phyloP scores from a whole-genome alignment of 2,329 filamentous ascomycete species.

The Verticillium dahliae region DNA sequence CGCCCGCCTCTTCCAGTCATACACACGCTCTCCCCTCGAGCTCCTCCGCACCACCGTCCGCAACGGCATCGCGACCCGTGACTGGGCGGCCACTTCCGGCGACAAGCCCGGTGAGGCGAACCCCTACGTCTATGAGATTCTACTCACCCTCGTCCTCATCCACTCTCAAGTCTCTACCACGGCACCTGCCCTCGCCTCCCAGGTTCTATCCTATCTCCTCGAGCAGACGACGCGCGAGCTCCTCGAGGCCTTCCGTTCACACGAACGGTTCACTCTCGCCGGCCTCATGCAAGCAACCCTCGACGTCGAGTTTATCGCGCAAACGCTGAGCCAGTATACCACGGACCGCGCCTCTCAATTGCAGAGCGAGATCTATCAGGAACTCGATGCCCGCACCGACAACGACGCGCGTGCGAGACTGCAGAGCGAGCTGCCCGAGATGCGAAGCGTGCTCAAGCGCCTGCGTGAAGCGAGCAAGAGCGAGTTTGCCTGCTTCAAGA shows the following conservation, averaged over 20 bases:
- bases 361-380: constrained; percentile 87
- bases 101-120: constrained; percentile 66
- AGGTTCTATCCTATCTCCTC: constrained; percentile 80
- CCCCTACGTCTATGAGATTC: constrained; percentile 82
- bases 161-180: constrained; percentile 86
- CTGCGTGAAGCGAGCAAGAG: constrained; percentile 74
- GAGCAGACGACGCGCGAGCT: constrained; percentile 75
- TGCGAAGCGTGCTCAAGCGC: constrained; percentile 81
- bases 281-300: constrained; percentile 95
- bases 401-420: constrained; percentile 73
- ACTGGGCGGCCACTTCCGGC: constrained; percentile 59
- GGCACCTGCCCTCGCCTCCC: constrained; percentile 65
- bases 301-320: constrained; percentile 93
- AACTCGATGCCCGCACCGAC: constrained; percentile 82
- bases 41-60: constrained; percentile 64
- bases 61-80: constrained; percentile 61
- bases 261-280: constrained; percentile 64
- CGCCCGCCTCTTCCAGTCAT: constrained; percentile 82
- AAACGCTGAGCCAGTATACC: constrained; percentile 85
- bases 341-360: constrained; percentile 74
- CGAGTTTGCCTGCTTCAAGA: constrained; percentile 82
- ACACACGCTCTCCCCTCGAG: constrained; percentile 71
- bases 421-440: constrained; percentile 82
- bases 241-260: constrained; percentile 69
- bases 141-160: constrained; percentile 80